Evolutionary conservation across 23 red algal genomes (phyloP), one percentile per base, ranked within the genome.

Genomic region (Gracilaria domingensis): DNA sequence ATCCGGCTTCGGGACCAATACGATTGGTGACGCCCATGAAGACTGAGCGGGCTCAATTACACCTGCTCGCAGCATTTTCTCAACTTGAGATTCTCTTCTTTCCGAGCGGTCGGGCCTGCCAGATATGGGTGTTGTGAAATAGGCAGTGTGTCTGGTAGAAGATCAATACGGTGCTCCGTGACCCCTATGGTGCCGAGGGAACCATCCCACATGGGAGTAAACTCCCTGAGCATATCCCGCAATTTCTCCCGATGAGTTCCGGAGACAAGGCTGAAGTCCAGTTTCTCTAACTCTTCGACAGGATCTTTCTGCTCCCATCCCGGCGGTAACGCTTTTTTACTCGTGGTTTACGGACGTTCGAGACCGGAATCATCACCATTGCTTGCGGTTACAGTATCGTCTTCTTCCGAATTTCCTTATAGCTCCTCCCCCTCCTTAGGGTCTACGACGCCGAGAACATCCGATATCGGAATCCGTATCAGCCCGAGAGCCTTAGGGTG

Each of bases 1-100:
- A 39, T 88, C 66, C 32, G 53, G 56, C 57, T 88, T 78, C 23
- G 84, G 84, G 12, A 88, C 69, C 7, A 88, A 57, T 5, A 88
- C 50, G 0, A 88, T 45, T 25, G 69, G 66, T 66, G 16, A 54
- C 16, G 84, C 84, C 36, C 66, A 74, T n/a, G 75, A 26, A 0
- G 0, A 77, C 75, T 56, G 13, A 36, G 50, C 71, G 33, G 84
- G 66, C 25, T 88, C 84, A 24, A 88, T 76, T 28, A 77, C 66
- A 1, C 61, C 32, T 20, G 40, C 71, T 35, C 34, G 65, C 14
- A 75, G 66, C 69, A 76, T 74, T 8, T 55, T 39, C 21, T 79
- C 44, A 21, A 88, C 66, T 76, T 88, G 39, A 34, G 32, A 66
- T 66, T 28, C 12, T 30, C 5, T 12, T 30, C 26, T 66, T 66